Evolutionary conservation across 2,329 filamentous ascomycete species (phyloP), one percentile per base, ranked within the genome.

Genomic region (Elsinoe fawcettii): DNA sequence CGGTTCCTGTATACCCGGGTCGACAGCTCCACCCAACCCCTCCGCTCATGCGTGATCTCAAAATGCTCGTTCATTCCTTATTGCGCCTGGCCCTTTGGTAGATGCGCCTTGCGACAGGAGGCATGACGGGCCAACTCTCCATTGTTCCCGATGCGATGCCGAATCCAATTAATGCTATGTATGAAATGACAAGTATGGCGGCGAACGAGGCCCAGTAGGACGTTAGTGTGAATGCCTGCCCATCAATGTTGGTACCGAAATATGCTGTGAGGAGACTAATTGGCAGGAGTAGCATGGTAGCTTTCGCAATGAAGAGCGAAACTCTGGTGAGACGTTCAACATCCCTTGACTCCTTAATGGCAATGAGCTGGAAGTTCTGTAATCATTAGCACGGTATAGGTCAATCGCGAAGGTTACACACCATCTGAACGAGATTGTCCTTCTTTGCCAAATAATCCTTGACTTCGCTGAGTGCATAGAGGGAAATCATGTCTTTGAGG

Each of bases 311-410:
- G 4, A 90, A 73, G 3, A 88, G 82, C 2, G 86, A 87, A 61
- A 86, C 84, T 58, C 86, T 77, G 0, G 86, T 89, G 18, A 90
- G 77, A 18, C 84, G 79, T 59, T 88, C 86, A 9, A 88, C 86
- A 3, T 83, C 81, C 61, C 83, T 80, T 0, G 85, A 87, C 68
- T 90, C 85, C 66, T 87, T 88, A 65, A 89, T 82, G 16, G 86
- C 82, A 58, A 86, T 88, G 61, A 90, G 77, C 68, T 87, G 88
- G 76, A 90, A 90, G 68, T 89, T 89, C 84, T 87, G 59, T 23
- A 36, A 8, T 12, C 20, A 2, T n/a, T n/a, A n/a, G n/a, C n/a
- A n/a, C n/a, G n/a, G n/a, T n/a, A n/a, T n/a, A n/a, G n/a, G n/a
- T n/a, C n/a, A n/a, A n/a, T n/a, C n/a, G n/a, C n/a, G n/a, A n/a